Percentiles rank a stretch among this genome's conserved stretches.
Evolutionary conservation across 176 grass and related monocot genomes (phyloP).

Genomic region (Oryza brachyantha): DNA sequence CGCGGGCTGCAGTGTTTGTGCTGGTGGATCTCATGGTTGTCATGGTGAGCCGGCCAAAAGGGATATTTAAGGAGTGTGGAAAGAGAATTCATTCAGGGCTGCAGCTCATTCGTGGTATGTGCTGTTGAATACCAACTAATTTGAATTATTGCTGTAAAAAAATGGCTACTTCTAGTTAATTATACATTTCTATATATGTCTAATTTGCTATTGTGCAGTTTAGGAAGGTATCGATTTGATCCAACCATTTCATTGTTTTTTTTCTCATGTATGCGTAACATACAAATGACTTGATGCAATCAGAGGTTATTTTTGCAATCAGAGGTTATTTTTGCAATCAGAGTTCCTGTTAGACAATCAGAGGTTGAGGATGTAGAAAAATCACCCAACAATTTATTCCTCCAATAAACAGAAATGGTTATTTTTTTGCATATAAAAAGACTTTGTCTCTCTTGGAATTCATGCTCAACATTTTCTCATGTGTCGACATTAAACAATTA

Average conservation of each 20-base stretch:
- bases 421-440: neutral
- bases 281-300: neutral
- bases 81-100: slow-evolving; percentile 91
- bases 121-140: slow-evolving; percentile 5
- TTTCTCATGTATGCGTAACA: neutral
- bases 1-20: slow-evolving; percentile 71
- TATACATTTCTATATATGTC: neutral
- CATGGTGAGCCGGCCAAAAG: slow-evolving; percentile 86
- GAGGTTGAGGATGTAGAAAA: neutral
- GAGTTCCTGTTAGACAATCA: neutral
- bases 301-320: no score
- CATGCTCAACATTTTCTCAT: neutral
- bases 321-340: no score
- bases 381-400: neutral
- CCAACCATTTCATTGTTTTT: neutral
- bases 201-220: slow-evolving; percentile 19
- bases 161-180: neutral
- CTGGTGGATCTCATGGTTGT: slow-evolving; percentile 96
- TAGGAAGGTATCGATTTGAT: neutral
- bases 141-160: neutral
- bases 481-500: neutral
- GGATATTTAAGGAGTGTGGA: slow-evolving; percentile 87
- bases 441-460: neutral
- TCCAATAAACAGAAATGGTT: neutral
- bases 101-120: slow-evolving; percentile 74